These are phyloP conservation scores for Penicillium bialowiezense DNA, from an alignment of 495 filamentous ascomycete species.

Conservation along the genomic window DNA sequence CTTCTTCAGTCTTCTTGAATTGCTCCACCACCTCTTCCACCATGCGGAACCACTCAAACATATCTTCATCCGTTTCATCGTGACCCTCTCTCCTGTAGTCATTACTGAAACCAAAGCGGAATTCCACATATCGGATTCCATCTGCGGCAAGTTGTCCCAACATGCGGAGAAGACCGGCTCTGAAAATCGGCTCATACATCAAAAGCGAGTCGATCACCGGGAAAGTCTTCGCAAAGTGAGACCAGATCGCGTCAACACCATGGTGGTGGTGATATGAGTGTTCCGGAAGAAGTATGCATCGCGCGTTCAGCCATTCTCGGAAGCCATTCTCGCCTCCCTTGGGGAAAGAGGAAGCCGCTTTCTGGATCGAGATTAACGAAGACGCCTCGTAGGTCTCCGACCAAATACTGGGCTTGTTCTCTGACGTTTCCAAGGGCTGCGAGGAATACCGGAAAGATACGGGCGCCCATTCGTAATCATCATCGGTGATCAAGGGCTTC, in stretches of 20 bases:
- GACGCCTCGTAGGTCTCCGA: slow-evolving; percentile 52
- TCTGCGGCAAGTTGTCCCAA: slow-evolving; percentile 68
- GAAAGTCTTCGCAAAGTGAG: slow-evolving; percentile 71
- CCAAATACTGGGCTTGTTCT: slow-evolving; percentile 55
- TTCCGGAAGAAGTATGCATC: slow-evolving; percentile 65
- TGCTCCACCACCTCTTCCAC: slow-evolving; percentile 75
- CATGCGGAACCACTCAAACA: slow-evolving; percentile 62
- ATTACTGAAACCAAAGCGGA: slow-evolving; percentile 57
- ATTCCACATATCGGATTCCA: slow-evolving; percentile 78
- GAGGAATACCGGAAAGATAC: slow-evolving; percentile 53
- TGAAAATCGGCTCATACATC: slow-evolving; percentile 90
- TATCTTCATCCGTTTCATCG: slow-evolving; percentile 59
- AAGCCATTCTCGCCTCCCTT: slow-evolving; percentile 67
- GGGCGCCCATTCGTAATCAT: slow-evolving; percentile 44
- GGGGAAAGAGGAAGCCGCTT: slow-evolving; percentile 72
- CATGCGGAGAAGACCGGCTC: slow-evolving; percentile 65
- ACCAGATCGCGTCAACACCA: slow-evolving; percentile 77
- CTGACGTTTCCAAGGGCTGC: slow-evolving; percentile 6
- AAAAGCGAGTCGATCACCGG: slow-evolving; percentile 66
- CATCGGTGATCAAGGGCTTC: slow-evolving; percentile 44
- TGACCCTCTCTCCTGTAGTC: slow-evolving; percentile 57
- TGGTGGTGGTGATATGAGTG: slow-evolving; percentile 78
- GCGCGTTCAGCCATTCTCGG: slow-evolving; percentile 69
- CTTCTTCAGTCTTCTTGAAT: slow-evolving; percentile 70
- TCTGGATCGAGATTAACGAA: slow-evolving; percentile 54